Evolutionary conservation across 192 early-diverging fungal genomes (phyloP).

Genomic region (Funneliformis geosporum): DNA sequence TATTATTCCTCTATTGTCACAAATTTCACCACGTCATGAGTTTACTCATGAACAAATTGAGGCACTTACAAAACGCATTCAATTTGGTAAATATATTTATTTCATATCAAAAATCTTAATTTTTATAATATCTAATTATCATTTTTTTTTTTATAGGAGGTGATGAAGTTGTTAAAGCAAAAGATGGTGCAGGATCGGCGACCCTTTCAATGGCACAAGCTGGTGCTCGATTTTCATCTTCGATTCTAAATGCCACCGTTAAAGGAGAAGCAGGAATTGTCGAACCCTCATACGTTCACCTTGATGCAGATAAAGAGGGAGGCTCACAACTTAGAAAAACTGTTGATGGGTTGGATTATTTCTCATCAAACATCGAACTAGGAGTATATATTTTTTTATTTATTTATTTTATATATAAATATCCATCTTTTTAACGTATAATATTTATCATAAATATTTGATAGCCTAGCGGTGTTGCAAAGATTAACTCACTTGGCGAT

Average conservation of each 20-base stretch:
- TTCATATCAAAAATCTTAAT: no score
- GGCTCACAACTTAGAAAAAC: slow-evolving; percentile 23
- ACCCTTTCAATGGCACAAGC: slow-evolving; percentile 90
- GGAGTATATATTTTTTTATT: slow-evolving; percentile 42
- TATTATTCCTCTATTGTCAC: slow-evolving; percentile 93
- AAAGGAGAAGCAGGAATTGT: slow-evolving; percentile 79
- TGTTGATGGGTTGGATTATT: slow-evolving; percentile 63
- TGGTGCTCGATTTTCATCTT: slow-evolving; percentile 89
- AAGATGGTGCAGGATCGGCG: slow-evolving; percentile 91
- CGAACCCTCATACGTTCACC: slow-evolving; percentile 87
- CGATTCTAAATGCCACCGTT: slow-evolving; percentile 78
- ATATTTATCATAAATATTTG: neutral
- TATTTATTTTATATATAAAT: neutral
- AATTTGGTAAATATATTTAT: slow-evolving; percentile 63
- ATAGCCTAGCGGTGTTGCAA: slow-evolving; percentile 75
- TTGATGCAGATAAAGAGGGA: slow-evolving; percentile 54
- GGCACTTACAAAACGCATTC: slow-evolving; percentile 92
- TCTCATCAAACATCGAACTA: slow-evolving; percentile 78
- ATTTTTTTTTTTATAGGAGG: slow-evolving; percentile 54
- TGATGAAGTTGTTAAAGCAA: slow-evolving; percentile 99
- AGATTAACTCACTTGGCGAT: slow-evolving; percentile 79
- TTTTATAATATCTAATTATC: no score
- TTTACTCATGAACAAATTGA: slow-evolving; percentile 88
- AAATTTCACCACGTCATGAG: slow-evolving; percentile 60
- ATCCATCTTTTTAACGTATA: neutral